Conservation (phyloP, 805 yeast species). For the Lipomyces sp. region DNA sequence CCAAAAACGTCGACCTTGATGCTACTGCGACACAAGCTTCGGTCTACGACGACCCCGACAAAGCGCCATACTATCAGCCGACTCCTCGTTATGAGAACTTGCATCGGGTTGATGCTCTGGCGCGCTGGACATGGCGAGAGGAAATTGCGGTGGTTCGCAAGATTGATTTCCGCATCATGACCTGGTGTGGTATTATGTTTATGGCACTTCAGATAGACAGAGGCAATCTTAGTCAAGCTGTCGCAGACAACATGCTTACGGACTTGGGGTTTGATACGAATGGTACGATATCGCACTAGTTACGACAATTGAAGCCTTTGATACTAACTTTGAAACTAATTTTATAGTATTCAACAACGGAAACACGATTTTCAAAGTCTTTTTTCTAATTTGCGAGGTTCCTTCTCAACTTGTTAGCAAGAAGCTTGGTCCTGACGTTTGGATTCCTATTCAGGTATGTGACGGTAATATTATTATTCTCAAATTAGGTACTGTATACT, state of each 20-base stretch:
- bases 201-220: conserved; percentile 56
- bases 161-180: conserved; percentile 51
- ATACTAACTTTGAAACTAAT: not conserved
- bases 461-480: too few species aligned
- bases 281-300: conserved; percentile 26
- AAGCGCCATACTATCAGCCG: conserved; percentile 16
- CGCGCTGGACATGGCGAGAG: conserved; percentile 54
- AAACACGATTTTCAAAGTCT: conserved; percentile 49
- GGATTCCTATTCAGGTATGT: conserved; percentile 53
- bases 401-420: conserved; percentile 68
- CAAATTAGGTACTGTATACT: not conserved
- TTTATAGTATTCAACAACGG: conserved; percentile 21
- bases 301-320: not conserved
- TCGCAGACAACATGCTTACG: conserved; percentile 51
- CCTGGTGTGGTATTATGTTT: conserved; percentile 56
- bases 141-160: conserved; percentile 51
- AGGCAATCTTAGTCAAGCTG: conserved; percentile 53
- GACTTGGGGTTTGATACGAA: conserved; percentile 53
- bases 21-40: conserved; percentile 21
- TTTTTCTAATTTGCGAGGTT: conserved; percentile 56
- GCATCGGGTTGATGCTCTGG: conserved; percentile 53
- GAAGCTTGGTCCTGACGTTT: conserved; percentile 57
- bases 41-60: conserved; percentile 26
- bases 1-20: conserved; percentile 12
- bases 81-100: conserved; percentile 24